Base-by-base conservation (phyloP, 2,329 filamentous ascomycete species). In the Xylaria sp. region DNA sequence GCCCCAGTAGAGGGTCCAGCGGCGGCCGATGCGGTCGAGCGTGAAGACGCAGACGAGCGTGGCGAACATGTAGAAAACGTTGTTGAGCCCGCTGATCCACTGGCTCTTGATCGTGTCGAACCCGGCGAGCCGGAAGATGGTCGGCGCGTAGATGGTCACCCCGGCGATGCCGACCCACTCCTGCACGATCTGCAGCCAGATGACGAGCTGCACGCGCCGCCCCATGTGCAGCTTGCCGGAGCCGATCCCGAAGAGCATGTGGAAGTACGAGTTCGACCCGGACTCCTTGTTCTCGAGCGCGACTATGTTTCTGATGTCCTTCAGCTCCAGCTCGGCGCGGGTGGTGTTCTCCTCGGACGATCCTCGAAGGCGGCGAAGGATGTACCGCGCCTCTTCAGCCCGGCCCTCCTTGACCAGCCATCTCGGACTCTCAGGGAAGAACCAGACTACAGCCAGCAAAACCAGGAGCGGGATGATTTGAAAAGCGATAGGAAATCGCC, bases 141-240 rank as follows among this genome's bases (percentile, higher is more conserved):
- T 77, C 0, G 76, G 76, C 0, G 76, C 77, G 43, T 80, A 85
- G 34, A 89, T 79, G 0, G 86, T 89, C 2, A 90, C 84, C 39
- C 85, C 86, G 0, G 86, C 85, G 56, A 90, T 89, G 0, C 87
- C 85, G 47, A 86, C 80, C 84, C 86, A 88, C 62, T 88, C 83
- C 63, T 89, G 86, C 65, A 89, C 80, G 41, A 89, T 86, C 70
- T 89, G 86, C 7, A 90, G 75, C 86, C 86, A 90, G 34, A 90
- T 78, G 2, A 87, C 86, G 1, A 90, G 77, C 63, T 89, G 86
- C 0, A 89, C 85, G 5, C 88, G 82, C 1, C 87, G 78, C 0
- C 81, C 87, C 0, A 83, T 86, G 59, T 90, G 86, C 7, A 90
- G 69, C 47, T 87, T 83, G 0, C 80, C 87, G 0, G 84, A 86